Conservation (phyloP, 1,284 basidiomycete genomes). For the Sanghuangporus sanghuang region DNA sequence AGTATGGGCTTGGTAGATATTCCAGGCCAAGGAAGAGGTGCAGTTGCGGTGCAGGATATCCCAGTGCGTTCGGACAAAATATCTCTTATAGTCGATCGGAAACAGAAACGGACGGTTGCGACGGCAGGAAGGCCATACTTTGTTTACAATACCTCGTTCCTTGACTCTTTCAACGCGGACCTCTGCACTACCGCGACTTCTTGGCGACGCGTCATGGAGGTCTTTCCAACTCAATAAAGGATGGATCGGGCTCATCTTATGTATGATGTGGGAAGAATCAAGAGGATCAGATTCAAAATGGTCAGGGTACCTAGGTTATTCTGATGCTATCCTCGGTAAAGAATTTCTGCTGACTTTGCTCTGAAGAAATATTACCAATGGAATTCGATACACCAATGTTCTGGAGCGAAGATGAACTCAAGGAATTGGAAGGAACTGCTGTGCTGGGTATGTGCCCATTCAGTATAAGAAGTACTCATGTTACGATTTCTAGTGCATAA, state of each 20-base stretch:
- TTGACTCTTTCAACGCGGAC: slow-evolving; percentile 80
- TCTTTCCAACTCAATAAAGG: slow-evolving; percentile 55
- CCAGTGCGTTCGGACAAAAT: slow-evolving; percentile 43
- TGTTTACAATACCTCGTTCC: slow-evolving; percentile 82
- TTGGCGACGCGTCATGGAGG: slow-evolving; percentile 63
- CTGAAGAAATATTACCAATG: slow-evolving; percentile 58
- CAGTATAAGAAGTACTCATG: neutral
- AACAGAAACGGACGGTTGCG: neutral
- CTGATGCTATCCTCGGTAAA: slow-evolving; percentile 1
- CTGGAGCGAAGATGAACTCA: slow-evolving; percentile 74
- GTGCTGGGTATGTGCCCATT: slow-evolving; percentile 62
- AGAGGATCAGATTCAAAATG: slow-evolving; percentile 55
- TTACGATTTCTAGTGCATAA: neutral
- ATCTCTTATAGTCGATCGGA: neutral
- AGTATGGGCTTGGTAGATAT: slow-evolving; percentile 46
- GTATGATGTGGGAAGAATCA: slow-evolving; percentile 92
- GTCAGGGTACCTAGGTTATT: slow-evolving; percentile 59
- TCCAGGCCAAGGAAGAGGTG: slow-evolving; percentile 62
- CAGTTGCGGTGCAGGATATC: slow-evolving; percentile 66
- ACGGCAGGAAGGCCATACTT: slow-evolving; percentile 57
- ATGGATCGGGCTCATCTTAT: slow-evolving; percentile 87
- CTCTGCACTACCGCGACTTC: slow-evolving; percentile 53
- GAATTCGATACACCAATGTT: slow-evolving; percentile 94
- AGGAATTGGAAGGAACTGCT: slow-evolving; percentile 78
- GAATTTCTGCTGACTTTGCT: neutral